Conservation (phyloP, 2,329 filamentous ascomycete species). For the Neodidymelliopsis sp. region DNA sequence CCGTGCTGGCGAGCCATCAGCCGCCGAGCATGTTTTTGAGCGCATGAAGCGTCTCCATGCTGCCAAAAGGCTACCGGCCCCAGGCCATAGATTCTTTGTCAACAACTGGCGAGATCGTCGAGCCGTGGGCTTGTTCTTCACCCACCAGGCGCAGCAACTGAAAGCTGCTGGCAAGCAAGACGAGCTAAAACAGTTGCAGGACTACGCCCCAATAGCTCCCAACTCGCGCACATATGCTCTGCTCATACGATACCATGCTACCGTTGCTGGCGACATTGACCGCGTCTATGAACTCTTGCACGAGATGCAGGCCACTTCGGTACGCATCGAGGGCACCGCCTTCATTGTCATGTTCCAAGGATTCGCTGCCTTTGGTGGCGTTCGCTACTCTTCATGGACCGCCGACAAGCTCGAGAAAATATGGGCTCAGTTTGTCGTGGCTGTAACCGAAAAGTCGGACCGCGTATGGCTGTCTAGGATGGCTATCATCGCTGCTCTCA, state of each 20-base stretch:
- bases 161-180: slow-evolving; percentile 57
- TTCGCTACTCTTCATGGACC: slow-evolving; percentile 74
- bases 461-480: slow-evolving; percentile 40
- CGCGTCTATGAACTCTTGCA: slow-evolving; percentile 74
- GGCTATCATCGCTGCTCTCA: slow-evolving; percentile 41
- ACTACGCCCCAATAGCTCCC: slow-evolving; percentile 71
- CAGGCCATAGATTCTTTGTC: slow-evolving; percentile 42
- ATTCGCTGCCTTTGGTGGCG: slow-evolving; percentile 76
- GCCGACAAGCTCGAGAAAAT: slow-evolving; percentile 65
- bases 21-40: slow-evolving; percentile 81
- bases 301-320: slow-evolving; percentile 75
- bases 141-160: slow-evolving; percentile 53
- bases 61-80: slow-evolving; percentile 35
- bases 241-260: slow-evolving; percentile 77
- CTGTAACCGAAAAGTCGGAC: slow-evolving; percentile 27
- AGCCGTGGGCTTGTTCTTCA: slow-evolving; percentile 57
- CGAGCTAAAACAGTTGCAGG: slow-evolving; percentile 68
- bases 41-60: slow-evolving; percentile 76
- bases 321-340: slow-evolving; percentile 76
- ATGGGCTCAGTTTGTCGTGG: slow-evolving; percentile 39
- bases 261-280: slow-evolving; percentile 72
- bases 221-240: slow-evolving; percentile 82
- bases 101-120: slow-evolving; percentile 53
- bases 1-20: slow-evolving; percentile 74
- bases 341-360: slow-evolving; percentile 85